phyloP scores from a whole-genome alignment of 2,329 filamentous ascomycete genomes.

The Escovopsis sp. region DNA sequence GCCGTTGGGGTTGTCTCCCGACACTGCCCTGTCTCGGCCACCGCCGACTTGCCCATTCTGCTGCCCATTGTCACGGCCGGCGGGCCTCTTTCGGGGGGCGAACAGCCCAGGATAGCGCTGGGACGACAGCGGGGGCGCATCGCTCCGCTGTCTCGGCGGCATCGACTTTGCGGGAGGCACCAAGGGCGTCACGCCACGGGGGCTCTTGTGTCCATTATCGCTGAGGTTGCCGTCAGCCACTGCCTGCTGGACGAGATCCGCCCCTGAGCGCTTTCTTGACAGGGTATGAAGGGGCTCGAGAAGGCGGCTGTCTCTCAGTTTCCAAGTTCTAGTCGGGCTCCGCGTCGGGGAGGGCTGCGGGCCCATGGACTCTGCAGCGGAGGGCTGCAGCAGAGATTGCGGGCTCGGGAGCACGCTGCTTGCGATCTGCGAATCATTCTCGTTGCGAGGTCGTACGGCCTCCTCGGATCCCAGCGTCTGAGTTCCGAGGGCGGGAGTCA shows the following conservation, averaged over 20 bases:
- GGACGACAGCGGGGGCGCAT: constrained; percentile 36
- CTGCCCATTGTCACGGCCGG: neutral
- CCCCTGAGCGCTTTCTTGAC: constrained; percentile 19
- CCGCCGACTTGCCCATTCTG: too few relatives aligned
- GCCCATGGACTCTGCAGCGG: neutral
- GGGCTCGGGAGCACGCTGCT: neutral
- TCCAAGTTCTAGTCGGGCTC: constrained; percentile 26
- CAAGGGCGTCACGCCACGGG: constrained; percentile 5
- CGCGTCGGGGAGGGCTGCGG: too few relatives aligned
- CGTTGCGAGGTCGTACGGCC: too few relatives aligned
- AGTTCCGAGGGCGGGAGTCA: neutral
- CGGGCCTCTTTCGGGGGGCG: constrained; percentile 9
- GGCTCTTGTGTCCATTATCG: constrained; percentile 28
- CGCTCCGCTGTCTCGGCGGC: constrained; percentile 16
- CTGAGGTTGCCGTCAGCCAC: constrained; percentile 32
- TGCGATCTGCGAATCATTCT: neutral
- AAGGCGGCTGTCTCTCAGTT: constrained; percentile 39
- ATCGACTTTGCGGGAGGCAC: constrained; percentile 6
- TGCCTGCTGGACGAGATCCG: constrained; percentile 16
- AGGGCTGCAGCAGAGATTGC: too few relatives aligned
- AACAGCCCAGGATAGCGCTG: constrained; percentile 36
- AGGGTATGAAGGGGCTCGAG: constrained; percentile 30
- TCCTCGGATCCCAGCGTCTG: too few relatives aligned
- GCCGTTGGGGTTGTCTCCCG: too few relatives aligned
- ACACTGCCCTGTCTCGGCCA: too few relatives aligned